phyloP scores from a whole-genome alignment of 1,284 basidiomycete species.

The Cystobasidium slooffiae region DNA sequence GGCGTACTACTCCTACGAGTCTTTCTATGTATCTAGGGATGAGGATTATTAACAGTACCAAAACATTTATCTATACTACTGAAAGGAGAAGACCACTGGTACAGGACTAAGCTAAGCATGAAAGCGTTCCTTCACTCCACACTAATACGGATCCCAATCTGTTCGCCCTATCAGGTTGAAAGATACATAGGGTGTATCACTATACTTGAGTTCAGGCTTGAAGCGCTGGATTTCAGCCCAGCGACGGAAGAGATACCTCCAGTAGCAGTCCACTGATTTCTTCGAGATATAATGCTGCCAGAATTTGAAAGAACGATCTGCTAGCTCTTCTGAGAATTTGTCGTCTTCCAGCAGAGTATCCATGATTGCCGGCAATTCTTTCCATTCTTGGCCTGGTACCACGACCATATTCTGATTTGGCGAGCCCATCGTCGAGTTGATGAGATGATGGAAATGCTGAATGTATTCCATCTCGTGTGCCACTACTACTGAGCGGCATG shows the following conservation, averaged over 20 bases:
- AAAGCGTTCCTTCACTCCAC: too few species aligned
- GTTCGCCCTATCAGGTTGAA: constrained; percentile 53
- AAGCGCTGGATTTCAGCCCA: constrained; percentile 54
- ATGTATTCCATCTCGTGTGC: constrained; percentile 48
- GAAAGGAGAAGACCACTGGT: too few species aligned
- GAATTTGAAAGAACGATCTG: constrained; percentile 37
- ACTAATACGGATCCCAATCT: constrained; percentile 54
- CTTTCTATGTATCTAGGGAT: too few species aligned
- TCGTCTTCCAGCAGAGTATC: constrained; percentile 50
- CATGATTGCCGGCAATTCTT: constrained; percentile 55
- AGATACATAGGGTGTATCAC: constrained; percentile 54
- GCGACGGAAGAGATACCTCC: constrained; percentile 49
- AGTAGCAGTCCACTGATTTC: constrained; percentile 54
- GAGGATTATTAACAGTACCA: too few species aligned
- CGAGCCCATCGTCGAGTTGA: constrained; percentile 52
- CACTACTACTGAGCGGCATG: constrained; percentile 57
- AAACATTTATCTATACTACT: too few species aligned
- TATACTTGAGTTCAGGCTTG: constrained; percentile 50
- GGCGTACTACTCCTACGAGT: too few species aligned
- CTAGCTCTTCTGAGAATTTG: constrained; percentile 27
- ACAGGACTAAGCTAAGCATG: too few species aligned
- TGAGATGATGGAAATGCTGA: constrained; percentile 58
- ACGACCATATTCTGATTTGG: constrained; percentile 57
- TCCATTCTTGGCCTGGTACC: constrained; percentile 51
- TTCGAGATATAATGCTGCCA: constrained; percentile 55